Conservation (phyloP, 2,329 filamentous ascomycete species). For the Diplodia mutila region DNA sequence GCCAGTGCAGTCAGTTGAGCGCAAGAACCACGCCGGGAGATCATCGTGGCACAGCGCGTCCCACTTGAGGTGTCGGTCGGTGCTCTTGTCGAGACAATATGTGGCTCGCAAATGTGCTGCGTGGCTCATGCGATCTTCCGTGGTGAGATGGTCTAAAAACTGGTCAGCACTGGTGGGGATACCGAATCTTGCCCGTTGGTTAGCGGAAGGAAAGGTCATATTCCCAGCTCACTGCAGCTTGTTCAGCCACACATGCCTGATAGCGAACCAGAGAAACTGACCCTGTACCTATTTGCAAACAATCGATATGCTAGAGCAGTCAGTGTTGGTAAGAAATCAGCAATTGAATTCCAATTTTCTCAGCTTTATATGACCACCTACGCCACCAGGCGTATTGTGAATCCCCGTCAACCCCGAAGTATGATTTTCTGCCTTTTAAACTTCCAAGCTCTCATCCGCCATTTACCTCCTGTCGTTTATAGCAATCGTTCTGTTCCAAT, state of each 20-base stretch:
- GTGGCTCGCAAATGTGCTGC: neutral
- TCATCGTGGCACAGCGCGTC: neutral
- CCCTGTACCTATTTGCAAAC: neutral
- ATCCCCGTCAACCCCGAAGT: neutral
- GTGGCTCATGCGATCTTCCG: neutral
- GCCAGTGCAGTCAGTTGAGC: conserved; percentile 5
- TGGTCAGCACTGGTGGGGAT: neutral
- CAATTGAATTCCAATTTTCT: conserved; percentile 1
- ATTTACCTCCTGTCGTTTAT: neutral
- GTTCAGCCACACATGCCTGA: neutral
- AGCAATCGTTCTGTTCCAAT: neutral
- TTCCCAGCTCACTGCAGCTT: too few relatives aligned
- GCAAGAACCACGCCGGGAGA: conserved; percentile 13
- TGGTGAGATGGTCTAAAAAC: neutral
- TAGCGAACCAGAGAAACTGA: neutral
- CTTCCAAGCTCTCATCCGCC: neutral
- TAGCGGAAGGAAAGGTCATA: too few relatives aligned
- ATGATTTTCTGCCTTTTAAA: neutral
- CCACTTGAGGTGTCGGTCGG: conserved; percentile 17
- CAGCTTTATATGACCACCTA: neutral
- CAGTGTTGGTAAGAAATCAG: neutral
- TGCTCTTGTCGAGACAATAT: neutral
- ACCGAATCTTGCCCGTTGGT: neutral
- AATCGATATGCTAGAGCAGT: neutral
- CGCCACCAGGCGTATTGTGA: neutral